Percentiles rank a stretch among this genome's conserved stretches.
These are phyloP conservation scores for Helotiales sp. DNA, from an alignment of 2,329 filamentous ascomycete genomes.

Conservation along the genomic window DNA sequence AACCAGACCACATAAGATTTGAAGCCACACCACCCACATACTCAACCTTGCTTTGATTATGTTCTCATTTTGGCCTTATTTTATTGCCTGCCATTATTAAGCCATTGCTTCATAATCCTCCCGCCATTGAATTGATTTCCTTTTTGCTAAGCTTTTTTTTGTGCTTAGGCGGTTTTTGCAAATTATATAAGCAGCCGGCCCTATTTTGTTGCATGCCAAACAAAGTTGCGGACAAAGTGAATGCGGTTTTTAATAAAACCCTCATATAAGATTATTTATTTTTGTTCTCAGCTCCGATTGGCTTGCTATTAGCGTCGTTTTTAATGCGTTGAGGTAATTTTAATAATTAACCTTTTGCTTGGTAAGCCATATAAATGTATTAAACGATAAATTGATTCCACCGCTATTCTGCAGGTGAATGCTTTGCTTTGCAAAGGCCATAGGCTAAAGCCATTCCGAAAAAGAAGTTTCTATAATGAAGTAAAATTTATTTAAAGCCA, in stretches of 20 bases:
- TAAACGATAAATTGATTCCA: background rate
- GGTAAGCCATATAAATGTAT: background rate
- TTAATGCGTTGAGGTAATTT: background rate
- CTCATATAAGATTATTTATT: conserved; percentile 2
- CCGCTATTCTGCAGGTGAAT: background rate
- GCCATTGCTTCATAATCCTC: background rate
- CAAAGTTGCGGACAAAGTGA: background rate
- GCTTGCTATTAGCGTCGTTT: background rate
- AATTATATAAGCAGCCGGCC: background rate
- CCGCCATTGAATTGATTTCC: background rate
- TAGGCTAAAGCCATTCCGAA: conserved; percentile 5
- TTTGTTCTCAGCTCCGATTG: conserved; percentile 5
- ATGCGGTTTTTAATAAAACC: background rate
- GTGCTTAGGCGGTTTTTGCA: background rate
- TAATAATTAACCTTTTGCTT: conserved; percentile 1
- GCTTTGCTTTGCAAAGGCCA: conserved; percentile 8
- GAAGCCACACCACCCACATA: background rate
- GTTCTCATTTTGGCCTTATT: background rate
- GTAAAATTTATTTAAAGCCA: conserved; percentile 12
- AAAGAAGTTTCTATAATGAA: conserved; percentile 10
- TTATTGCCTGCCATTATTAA: conserved; percentile 7
- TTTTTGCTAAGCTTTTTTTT: background rate
- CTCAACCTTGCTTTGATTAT: background rate
- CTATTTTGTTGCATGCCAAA: background rate
- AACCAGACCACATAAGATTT: background rate